A percentile compares a stretch with the other conserved stretches of the same genome.
These are phyloP conservation scores for Boletus subcaerulescens DNA, from an alignment of 768 basidiomycete species.

Conservation along the genomic window DNA sequence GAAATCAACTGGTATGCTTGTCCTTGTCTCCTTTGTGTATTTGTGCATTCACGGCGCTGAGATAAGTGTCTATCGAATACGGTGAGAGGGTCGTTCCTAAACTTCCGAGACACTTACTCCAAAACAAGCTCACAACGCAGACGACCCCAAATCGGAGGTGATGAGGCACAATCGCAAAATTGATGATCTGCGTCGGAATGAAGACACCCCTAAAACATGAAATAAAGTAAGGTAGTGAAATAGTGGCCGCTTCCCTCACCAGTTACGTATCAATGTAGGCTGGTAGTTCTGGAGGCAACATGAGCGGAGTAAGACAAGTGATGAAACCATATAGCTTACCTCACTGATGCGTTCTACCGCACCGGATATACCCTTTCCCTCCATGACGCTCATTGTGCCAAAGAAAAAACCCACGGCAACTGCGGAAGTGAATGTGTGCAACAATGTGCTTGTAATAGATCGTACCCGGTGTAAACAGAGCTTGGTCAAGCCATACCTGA, in stretches of 20 bases:
- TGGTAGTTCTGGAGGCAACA: constrained; percentile 54
- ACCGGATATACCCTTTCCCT: constrained; percentile 60
- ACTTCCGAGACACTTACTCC: constrained; percentile 54
- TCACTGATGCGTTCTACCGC: constrained; percentile 47
- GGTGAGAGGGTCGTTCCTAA: constrained; percentile 1
- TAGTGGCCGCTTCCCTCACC: constrained; percentile 38
- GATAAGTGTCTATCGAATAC: constrained; percentile 50
- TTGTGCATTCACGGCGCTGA: constrained; percentile 54
- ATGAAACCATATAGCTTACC: constrained; percentile 23
- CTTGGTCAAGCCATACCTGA: constrained; percentile 82
- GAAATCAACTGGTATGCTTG: constrained; percentile 1
- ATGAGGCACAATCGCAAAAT: constrained; percentile 73
- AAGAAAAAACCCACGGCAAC: constrained; percentile 57
- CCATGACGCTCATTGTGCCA: constrained; percentile 74
- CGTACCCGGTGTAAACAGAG: constrained; percentile 65
- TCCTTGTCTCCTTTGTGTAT: constrained; percentile 3
- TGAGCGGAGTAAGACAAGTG: background rate
- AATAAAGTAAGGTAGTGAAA: background rate
- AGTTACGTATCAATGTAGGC: constrained; percentile 73
- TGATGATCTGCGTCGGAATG: constrained; percentile 73
- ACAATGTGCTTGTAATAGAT: constrained; percentile 3
- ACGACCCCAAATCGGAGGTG: constrained; percentile 75
- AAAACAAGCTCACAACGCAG: constrained; percentile 74
- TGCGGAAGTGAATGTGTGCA: constrained; percentile 12
- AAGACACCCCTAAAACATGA: constrained; percentile 56